Conservation (phyloP, 2,329 filamentous ascomycete species). For the Xylogone sp. region DNA sequence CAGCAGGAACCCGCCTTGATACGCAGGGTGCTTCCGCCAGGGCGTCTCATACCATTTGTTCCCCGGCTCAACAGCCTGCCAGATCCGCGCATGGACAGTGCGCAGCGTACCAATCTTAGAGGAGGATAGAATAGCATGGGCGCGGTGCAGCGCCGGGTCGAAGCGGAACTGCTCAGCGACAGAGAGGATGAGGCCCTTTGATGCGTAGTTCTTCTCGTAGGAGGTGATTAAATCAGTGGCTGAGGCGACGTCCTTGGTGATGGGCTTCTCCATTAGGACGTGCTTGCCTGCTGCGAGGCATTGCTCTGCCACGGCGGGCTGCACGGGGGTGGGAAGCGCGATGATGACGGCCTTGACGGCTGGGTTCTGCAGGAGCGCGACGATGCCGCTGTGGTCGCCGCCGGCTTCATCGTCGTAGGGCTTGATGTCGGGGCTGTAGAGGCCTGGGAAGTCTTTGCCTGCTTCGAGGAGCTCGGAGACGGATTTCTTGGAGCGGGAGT, state of each 20-base stretch:
- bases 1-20: slow-evolving; percentile 74
- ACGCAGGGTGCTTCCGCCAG: slow-evolving; percentile 65
- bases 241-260: slow-evolving; percentile 43
- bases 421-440: background rate
- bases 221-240: slow-evolving; percentile 45
- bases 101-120: background rate
- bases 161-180: slow-evolving; percentile 75
- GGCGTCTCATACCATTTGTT: slow-evolving; percentile 45
- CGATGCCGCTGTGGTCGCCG: background rate
- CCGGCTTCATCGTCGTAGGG: slow-evolving; percentile 27
- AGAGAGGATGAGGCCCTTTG: slow-evolving; percentile 41
- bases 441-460: background rate
- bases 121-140: background rate
- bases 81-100: slow-evolving; percentile 17
- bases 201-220: slow-evolving; percentile 34
- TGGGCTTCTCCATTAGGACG: slow-evolving; percentile 52
- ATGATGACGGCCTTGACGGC: slow-evolving; percentile 31
- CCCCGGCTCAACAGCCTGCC: slow-evolving; percentile 37
- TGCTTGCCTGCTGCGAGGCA: slow-evolving; percentile 49
- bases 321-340: slow-evolving; percentile 46
- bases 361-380: slow-evolving; percentile 24
- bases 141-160: slow-evolving; percentile 7
- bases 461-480: slow-evolving; percentile 10
- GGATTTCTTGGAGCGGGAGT: slow-evolving; percentile 28
- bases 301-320: slow-evolving; percentile 44